Conservation (phyloP, 495 filamentous ascomycete species). For the Hypomontagnella submonticulosa region DNA sequence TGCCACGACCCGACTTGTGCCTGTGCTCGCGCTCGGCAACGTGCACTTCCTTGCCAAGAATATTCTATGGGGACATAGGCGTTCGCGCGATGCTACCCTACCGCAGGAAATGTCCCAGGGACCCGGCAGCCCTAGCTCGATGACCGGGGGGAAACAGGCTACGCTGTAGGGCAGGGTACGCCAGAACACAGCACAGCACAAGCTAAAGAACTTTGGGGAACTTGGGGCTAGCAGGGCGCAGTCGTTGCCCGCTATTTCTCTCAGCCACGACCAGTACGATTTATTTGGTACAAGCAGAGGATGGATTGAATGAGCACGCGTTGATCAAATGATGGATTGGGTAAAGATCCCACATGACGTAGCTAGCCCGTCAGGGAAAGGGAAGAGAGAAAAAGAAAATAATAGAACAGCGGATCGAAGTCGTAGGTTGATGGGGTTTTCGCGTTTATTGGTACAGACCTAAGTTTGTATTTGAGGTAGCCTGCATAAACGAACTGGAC, state of each 20-base stretch:
- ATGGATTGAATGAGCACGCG: conserved; percentile 5
- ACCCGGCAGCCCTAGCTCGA: conserved; percentile 33
- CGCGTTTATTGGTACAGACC: too few species aligned
- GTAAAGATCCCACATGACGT: too few species aligned
- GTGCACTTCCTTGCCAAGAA: conserved; percentile 10
- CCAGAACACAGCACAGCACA: not conserved
- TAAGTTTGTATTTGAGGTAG: conserved; percentile 23
- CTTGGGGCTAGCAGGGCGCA: conserved; percentile 26
- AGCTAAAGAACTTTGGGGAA: not conserved
- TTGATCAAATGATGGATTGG: too few species aligned
- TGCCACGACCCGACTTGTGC: conserved; percentile 2
- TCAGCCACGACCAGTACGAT: conserved; percentile 28
- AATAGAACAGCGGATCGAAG: too few species aligned
- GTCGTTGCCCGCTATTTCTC: conserved; percentile 7
- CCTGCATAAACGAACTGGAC: conserved; percentile 32
- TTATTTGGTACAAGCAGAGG: not conserved
- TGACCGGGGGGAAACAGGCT: conserved; percentile 8
- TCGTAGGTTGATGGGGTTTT: too few species aligned
- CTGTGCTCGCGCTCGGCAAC: conserved; percentile 3
- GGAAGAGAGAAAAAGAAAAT: too few species aligned
- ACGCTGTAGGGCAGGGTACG: not conserved
- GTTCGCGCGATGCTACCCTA: conserved; percentile 27
- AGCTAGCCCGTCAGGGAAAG: too few species aligned
- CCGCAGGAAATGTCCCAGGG: conserved; percentile 29
- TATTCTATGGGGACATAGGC: conserved; percentile 14